Evolutionary conservation across 768 basidiomycete genomes (phyloP).

Genomic region (Nevesoporus exiguus): DNA sequence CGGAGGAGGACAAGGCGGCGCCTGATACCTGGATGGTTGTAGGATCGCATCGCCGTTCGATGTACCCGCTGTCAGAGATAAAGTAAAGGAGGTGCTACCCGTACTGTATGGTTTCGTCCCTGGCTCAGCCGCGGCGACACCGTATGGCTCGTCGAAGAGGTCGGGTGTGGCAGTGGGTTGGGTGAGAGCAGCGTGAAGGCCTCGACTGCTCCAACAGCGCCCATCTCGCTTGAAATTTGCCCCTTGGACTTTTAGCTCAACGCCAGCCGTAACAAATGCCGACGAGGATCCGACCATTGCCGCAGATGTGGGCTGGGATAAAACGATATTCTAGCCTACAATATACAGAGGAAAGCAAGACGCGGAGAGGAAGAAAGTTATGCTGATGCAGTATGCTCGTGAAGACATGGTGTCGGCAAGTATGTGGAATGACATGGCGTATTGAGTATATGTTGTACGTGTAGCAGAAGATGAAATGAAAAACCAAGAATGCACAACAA

Average conservation of each 20-base stretch:
- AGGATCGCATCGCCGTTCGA: slow-evolving; percentile 27
- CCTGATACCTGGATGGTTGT: slow-evolving; percentile 30
- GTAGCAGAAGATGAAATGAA: slow-evolving; percentile 28
- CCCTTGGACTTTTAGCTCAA: background rate
- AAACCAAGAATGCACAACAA: slow-evolving; percentile 18
- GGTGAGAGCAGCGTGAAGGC: background rate
- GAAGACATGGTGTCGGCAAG: slow-evolving; percentile 19
- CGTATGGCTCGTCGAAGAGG: background rate
- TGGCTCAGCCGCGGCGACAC: background rate
- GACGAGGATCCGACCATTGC: background rate
- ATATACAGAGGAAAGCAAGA: slow-evolving; percentile 34
- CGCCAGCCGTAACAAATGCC: background rate
- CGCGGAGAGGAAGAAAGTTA: slow-evolving; percentile 16
- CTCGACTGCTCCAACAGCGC: slow-evolving; percentile 15
- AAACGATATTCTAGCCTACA: slow-evolving; percentile 44
- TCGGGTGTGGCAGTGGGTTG: background rate
- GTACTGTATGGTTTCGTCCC: slow-evolving; percentile 3
- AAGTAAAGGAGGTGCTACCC: background rate
- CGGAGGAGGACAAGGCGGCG: background rate
- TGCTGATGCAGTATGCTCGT: slow-evolving; percentile 32
- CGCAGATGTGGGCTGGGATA: slow-evolving; percentile 16
- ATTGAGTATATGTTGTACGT: slow-evolving; percentile 29
- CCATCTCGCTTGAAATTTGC: slow-evolving; percentile 19
- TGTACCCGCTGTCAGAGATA: background rate
- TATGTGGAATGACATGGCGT: slow-evolving; percentile 30